Percentiles rank a stretch among this genome's conserved stretches.
These are phyloP conservation scores for Picea abies DNA, from an alignment of 83 land plant genomes.

Conservation along the genomic window DNA sequence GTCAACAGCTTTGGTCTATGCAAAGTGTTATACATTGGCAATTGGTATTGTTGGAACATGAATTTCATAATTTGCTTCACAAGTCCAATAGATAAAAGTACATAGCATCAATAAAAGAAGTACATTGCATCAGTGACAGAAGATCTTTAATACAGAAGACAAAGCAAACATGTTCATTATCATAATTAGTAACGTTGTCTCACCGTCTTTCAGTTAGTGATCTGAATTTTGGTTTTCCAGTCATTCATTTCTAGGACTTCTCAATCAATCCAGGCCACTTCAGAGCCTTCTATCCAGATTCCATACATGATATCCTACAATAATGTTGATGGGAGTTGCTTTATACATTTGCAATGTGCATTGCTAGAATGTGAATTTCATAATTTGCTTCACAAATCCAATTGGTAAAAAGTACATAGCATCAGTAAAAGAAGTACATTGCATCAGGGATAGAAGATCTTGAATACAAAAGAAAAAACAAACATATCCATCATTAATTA, in stretches of 20 bases:
- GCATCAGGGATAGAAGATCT: not conserved
- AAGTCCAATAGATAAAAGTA: not conserved
- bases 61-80: not conserved
- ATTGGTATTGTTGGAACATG: not conserved
- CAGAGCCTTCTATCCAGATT: no score
- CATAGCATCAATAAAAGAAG: not conserved
- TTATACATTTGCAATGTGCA: not conserved
- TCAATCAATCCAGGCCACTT: no score
- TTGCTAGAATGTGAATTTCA: not conserved
- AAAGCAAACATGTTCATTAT: not conserved
- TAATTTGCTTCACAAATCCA: not conserved
- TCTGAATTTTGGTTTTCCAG: no score
- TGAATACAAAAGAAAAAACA: not conserved
- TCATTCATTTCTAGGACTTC: no score
- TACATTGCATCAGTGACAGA: not conserved
- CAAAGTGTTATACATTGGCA: no score
- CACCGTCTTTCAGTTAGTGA: constrained; percentile 1
- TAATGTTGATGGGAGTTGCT: constrained; percentile 73
- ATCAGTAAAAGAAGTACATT: not conserved
- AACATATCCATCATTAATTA: not conserved
- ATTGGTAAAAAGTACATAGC: not conserved
- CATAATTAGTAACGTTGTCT: not conserved
- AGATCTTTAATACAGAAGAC: not conserved
- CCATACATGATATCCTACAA: constrained; percentile 25
- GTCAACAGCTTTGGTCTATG: no score